Conservation (phyloP, 2,329 filamentous ascomycete species). For the Berkeleyomyces basicola region DNA sequence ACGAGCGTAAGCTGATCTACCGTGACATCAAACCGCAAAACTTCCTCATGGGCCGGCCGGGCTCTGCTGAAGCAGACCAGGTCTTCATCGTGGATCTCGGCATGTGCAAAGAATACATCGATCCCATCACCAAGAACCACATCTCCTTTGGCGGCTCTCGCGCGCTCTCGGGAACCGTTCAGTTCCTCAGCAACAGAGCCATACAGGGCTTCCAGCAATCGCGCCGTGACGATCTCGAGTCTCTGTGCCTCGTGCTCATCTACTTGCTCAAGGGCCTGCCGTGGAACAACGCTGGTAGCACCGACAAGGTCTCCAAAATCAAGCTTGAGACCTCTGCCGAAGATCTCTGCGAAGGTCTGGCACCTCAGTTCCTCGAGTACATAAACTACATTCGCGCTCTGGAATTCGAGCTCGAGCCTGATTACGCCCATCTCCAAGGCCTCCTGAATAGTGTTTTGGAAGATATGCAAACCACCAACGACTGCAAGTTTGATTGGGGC, state of each 20-base stretch:
- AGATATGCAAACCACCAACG: slow-evolving; percentile 6
- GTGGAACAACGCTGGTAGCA: slow-evolving; percentile 2
- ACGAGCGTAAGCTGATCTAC: slow-evolving; percentile 56
- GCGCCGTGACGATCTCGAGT: slow-evolving; percentile 11
- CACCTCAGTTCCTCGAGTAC: slow-evolving; percentile 9
- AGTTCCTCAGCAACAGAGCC: slow-evolving; percentile 12
- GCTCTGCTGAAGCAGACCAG: not conserved
- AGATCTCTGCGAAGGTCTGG: slow-evolving; percentile 3
- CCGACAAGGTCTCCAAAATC: slow-evolving; percentile 7
- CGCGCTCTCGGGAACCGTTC: slow-evolving; percentile 9
- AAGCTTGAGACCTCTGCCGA: slow-evolving; percentile 8
- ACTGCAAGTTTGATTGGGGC: slow-evolving; percentile 9
- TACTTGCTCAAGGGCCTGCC: slow-evolving; percentile 12
- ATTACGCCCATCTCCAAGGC: slow-evolving; percentile 9
- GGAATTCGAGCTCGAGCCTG: slow-evolving; percentile 7
- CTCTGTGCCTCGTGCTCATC: slow-evolving; percentile 6
- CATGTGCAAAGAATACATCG: slow-evolving; percentile 11
- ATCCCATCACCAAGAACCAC: slow-evolving; percentile 9
- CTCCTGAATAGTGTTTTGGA: slow-evolving; percentile 5
- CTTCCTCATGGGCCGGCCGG: slow-evolving; percentile 42
- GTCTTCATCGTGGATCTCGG: slow-evolving; percentile 11
- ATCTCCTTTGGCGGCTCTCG: slow-evolving; percentile 3
- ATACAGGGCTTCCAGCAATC: slow-evolving; percentile 6
- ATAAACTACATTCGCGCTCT: slow-evolving; percentile 8
- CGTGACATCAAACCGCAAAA: slow-evolving; percentile 82